Evolutionary conservation across 2,329 filamentous ascomycete species (phyloP), one percentile per base, ranked within the genome.

Genomic region (Pseudonectria buxi): DNA sequence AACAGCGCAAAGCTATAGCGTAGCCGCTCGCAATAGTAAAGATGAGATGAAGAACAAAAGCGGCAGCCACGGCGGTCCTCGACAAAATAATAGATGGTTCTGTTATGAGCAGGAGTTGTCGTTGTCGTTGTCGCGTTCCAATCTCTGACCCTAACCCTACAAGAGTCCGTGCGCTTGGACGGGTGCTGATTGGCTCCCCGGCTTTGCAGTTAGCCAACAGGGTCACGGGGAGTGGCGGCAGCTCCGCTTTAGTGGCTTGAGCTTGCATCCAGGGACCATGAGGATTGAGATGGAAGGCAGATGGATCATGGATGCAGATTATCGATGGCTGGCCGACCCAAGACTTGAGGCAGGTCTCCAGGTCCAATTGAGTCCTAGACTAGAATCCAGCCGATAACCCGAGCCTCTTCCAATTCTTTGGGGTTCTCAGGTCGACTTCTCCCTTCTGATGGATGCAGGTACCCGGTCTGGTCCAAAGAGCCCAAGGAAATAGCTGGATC

Each of bases 401-500:
- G n/a, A n/a, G n/a, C n/a, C n/a, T n/a, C n/a, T n/a, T n/a, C n/a
- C n/a, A n/a, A n/a, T n/a, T n/a, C n/a, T n/a, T n/a, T n/a, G n/a
- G n/a, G n/a, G n/a, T 13, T 10, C 30, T 48, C 35, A 61, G 16
- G 33, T 34, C 10, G 30, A 43, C 49, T 61, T 62, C 40, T 56
- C 58, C 13, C 30, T 30, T 14, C 30, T 29, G 11, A 26, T 22
- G 6, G 32, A 35, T 26, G 33, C 30, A 16, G 42, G 36, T n/a
- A 31, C 28, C 22, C 41, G 51, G 43, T 70, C 66, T 5, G 65
- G 59, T 3, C 77, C 79, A 59, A 84, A 81, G 2, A 71, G 26
- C 1, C 79, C 81, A 12, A 69, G 37, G 6, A 84, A 60, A 54
- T 81, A 83, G 12, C 68, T 61, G 13, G 71, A 63, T 28, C 80